These are phyloP conservation scores for Flaveria linearis DNA, from an alignment of 129 eudicot species.

Conservation along the genomic window DNA sequence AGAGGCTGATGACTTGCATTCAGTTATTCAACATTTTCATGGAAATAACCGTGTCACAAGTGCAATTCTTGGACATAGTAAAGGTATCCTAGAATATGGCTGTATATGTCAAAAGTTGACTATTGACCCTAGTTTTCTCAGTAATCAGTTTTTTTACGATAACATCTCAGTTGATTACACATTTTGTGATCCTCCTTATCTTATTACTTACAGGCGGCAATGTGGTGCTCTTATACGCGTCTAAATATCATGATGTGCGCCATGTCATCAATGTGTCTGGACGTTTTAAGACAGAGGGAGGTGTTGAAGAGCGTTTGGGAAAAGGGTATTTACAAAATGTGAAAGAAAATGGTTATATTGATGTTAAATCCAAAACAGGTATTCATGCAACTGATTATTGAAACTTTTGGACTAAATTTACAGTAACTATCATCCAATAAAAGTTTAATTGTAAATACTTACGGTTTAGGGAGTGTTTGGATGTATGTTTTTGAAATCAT, in stretches of 20 bases:
- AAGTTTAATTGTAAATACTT: background rate
- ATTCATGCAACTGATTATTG: constrained; percentile 6
- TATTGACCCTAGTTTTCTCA: background rate
- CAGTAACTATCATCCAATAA: background rate
- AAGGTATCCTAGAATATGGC: constrained; percentile 45
- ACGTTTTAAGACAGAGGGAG: constrained; percentile 58
- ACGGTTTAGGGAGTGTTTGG: background rate
- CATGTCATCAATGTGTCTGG: constrained; percentile 68
- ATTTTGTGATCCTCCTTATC: background rate
- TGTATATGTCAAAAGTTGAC: background rate
- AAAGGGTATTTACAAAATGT: constrained; percentile 53
- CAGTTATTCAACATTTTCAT: constrained; percentile 61
- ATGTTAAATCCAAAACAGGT: constrained; percentile 52
- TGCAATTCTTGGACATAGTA: constrained; percentile 80
- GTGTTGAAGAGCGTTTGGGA: constrained; percentile 69
- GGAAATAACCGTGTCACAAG: constrained; percentile 44
- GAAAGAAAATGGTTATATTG: constrained; percentile 64
- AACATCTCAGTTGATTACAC: background rate
- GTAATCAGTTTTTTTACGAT: background rate
- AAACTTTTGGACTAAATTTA: background rate
- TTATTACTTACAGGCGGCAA: constrained; percentile 57
- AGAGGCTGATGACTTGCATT: constrained; percentile 67
- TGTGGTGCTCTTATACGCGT: constrained; percentile 69
- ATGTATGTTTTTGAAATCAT: background rate
- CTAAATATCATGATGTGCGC: constrained; percentile 66